Base-by-base conservation (phyloP, 176 grass and related monocot genomes). In the Leersia perrieri region DNA sequence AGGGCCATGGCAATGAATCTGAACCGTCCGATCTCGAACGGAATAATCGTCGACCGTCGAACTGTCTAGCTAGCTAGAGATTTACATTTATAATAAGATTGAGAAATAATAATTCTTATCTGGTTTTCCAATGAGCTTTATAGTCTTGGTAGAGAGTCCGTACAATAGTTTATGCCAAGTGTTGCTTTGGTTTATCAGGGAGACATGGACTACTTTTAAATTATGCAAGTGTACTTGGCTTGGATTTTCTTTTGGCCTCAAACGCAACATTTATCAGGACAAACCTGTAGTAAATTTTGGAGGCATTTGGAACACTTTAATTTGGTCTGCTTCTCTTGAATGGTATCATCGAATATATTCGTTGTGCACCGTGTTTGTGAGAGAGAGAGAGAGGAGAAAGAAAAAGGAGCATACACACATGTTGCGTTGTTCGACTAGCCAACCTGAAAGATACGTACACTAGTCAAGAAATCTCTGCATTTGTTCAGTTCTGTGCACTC, bases 161-260 rank as follows among this genome's bases (percentile, higher is more conserved):
- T 4, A 45, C 1, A 68, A 29, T 70, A 70, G 25, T 27, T 72
- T 49, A 82, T 53, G n/a, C 11, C 40, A 65, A 28, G 40, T 38
- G 14, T n/a, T 61, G 12, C 39, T 33, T 82, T 51, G 29, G 1
- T 39, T 60, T 18, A 15, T 58, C 73, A 53, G 49, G 20, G 49
- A 53, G 49, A 53, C 49, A 28, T 27, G 14, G 53, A 58, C 28
- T 57, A 26, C 15, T 58, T 68, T 66, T 29, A 70, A 31, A 12
- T 32, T 41, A 42, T 10, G 47, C 3, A n/a, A 9, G 22, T 40
- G 66, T 70, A 45, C 73, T 61, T 20, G 35, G 20, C 45, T 77
- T 77, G 82, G 64, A 77, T 84, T 64, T 77, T 77, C 82, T 63
- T 35, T 63, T 77, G 73, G 51, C 63, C 3, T 14, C 65, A 77